Percentiles rank a stretch among this genome's conserved stretches.
These are phyloP conservation scores for Fusarium musae DNA, from an alignment of 2,329 filamentous ascomycete genomes.

Conservation along the genomic window DNA sequence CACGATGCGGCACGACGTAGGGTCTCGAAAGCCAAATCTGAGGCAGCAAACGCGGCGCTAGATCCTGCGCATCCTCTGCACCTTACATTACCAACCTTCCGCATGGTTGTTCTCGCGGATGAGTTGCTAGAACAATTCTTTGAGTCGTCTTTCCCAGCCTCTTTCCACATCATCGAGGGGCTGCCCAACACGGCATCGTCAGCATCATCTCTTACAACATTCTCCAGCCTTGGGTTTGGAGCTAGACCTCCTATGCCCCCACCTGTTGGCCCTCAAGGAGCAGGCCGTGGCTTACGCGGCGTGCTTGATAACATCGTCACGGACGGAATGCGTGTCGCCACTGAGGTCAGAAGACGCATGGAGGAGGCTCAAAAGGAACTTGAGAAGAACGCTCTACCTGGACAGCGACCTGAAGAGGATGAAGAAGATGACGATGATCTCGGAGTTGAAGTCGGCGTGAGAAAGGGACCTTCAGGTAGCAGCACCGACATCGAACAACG, in stretches of 20 bases:
- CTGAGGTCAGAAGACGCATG: constrained; percentile 90
- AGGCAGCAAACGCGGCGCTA: constrained; percentile 87
- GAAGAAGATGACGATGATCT: constrained; percentile 73
- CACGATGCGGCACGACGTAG: constrained; percentile 44
- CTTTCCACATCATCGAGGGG: constrained; percentile 85
- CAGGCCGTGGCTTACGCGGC: constrained; percentile 82
- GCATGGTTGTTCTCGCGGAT: constrained; percentile 97
- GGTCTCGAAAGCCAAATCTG: constrained; percentile 73
- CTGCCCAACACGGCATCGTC: constrained; percentile 50
- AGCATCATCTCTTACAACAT: constrained; percentile 81
- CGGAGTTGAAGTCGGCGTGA: constrained; percentile 56
- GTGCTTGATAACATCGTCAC: constrained; percentile 98
- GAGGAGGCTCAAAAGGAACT: constrained; percentile 94
- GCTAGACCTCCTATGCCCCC: constrained; percentile 53
- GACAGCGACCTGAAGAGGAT: constrained; percentile 74
- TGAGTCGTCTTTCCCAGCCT: constrained; percentile 92
- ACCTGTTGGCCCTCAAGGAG: constrained; percentile 55
- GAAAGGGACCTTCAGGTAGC: constrained; percentile 49
- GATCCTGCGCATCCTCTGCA: constrained; percentile 93
- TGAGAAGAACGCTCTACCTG: constrained; percentile 80
- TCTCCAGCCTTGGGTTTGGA: constrained; percentile 75
- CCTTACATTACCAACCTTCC: constrained; percentile 96
- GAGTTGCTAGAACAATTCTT: constrained; percentile 97
- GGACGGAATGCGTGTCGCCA: constrained; percentile 95
- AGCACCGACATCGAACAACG: constrained; percentile 69